These are phyloP conservation scores for Apiospora malaysiana DNA, from an alignment of 2,329 filamentous ascomycete genomes.

Conservation along the genomic window DNA sequence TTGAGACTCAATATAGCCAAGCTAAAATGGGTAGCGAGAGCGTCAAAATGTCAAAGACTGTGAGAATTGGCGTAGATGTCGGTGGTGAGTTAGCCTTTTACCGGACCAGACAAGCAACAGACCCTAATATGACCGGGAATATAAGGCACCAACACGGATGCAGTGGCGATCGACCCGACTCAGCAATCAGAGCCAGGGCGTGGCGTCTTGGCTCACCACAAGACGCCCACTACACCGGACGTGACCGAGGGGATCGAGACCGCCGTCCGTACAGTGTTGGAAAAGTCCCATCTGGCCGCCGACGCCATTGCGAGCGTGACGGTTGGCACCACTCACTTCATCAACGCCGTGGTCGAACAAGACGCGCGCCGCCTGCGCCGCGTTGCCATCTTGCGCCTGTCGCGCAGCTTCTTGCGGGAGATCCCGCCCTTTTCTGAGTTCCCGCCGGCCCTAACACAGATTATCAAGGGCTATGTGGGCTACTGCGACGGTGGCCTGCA, in stretches of 20 bases:
- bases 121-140: not conserved
- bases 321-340: slow-evolving; percentile 60
- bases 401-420: slow-evolving; percentile 54
- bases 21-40: not conserved
- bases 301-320: slow-evolving; percentile 50
- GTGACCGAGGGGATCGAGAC: slow-evolving; percentile 48
- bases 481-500: slow-evolving; percentile 54
- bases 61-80: not conserved
- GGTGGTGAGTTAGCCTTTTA: not conserved
- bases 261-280: slow-evolving; percentile 46
- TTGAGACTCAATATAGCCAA: not conserved
- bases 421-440: slow-evolving; percentile 56
- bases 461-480: slow-evolving; percentile 50
- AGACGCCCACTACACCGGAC: slow-evolving; percentile 49
- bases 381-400: slow-evolving; percentile 58
- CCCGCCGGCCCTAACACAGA: slow-evolving; percentile 49
- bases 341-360: slow-evolving; percentile 60
- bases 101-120: too few species aligned
- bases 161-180: slow-evolving; percentile 50
- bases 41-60: not conserved
- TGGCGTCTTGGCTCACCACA: slow-evolving; percentile 51
- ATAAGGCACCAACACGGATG: slow-evolving; percentile 55
- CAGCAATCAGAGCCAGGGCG: slow-evolving; percentile 36
- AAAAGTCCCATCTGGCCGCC: slow-evolving; percentile 28
- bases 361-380: slow-evolving; percentile 50